Evolutionary conservation across 2,329 filamentous ascomycete species (phyloP), one percentile per base, ranked within the genome.

Genomic region (Botryotinia narcissicola): DNA sequence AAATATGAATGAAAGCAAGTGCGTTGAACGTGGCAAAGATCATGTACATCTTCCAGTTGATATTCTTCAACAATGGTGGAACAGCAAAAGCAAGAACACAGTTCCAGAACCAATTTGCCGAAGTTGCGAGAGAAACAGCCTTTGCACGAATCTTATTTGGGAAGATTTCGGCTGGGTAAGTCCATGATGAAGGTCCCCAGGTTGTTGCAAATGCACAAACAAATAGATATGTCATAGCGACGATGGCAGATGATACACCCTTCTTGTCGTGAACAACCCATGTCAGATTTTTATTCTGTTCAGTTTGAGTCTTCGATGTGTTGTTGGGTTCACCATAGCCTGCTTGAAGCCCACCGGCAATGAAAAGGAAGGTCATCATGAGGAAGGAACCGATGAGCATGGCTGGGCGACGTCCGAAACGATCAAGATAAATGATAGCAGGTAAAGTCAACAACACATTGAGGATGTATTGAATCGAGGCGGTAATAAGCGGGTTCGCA

Each of bases 361-460:
- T 86, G 79, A 91, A 90, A 71, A 92, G 83, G 83, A 87, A 90
- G 9, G 84, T 80, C 78, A 75, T 84, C 91, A 93, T 93, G 64
- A 92, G 82, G 37, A 87, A 82, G 9, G 90, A 88, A 29, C 72
- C 92, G 54, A 89, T 80, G 32, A 93, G 84, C 73, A 93, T 85
- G 4, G 90, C 87, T 0, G 84, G 84, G 42, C 92, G 92, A 74
- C 93, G 92, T 61, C 93, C 93, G 88, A 91, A 93, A 71, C 86
- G 85, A 78, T 95, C 93, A 78, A 95, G 87, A 83, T 86, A 95
- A 74, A 95, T 82, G 40, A 95, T 87, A 1, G 92, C 92, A 0
- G 92, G 91, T 2, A 95, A 82, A 0, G 93, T 95, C 87, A 94
- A 92, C 67, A 90, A 73, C 1, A 95, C 92, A 81, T 95, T 95